Evolutionary conservation across 495 filamentous ascomycete species (phyloP).

Genomic region (Podospora conica): DNA sequence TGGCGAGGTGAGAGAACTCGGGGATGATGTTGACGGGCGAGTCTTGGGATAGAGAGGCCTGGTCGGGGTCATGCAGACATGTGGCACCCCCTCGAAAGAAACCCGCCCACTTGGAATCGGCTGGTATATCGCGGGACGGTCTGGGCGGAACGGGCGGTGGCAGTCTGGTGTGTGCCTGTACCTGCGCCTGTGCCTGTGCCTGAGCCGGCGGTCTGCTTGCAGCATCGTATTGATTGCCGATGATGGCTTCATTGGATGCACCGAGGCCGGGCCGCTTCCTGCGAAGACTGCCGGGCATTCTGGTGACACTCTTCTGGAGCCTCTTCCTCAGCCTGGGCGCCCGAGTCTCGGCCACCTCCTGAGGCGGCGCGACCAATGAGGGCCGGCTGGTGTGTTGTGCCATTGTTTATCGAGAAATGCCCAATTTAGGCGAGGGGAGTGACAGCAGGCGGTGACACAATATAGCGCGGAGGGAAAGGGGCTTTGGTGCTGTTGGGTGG

Average conservation of each 20-base stretch:
- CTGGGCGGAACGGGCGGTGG: background rate
- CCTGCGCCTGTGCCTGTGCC: conserved; percentile 1
- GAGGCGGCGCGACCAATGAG: conserved; percentile 21
- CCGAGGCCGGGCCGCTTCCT: conserved; percentile 15
- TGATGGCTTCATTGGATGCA: conserved; percentile 14
- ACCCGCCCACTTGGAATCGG: conserved; percentile 32
- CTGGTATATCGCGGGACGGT: conserved; percentile 16
- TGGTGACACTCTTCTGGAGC: conserved; percentile 35
- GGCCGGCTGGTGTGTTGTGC: conserved; percentile 25
- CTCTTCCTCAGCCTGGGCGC: conserved; percentile 35
- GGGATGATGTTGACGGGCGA: conserved; percentile 29
- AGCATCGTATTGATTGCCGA: conserved; percentile 22
- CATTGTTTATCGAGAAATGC: conserved; percentile 28
- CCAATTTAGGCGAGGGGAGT: conserved; percentile 16
- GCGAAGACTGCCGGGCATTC: conserved; percentile 24
- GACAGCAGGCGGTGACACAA: conserved; percentile 12
- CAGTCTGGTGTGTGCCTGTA: background rate
- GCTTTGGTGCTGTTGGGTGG: conserved; percentile 7
- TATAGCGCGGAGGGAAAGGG: conserved; percentile 21
- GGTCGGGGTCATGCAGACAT: conserved; percentile 17
- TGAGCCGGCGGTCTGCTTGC: conserved; percentile 16
- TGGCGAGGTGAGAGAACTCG: conserved; percentile 35
- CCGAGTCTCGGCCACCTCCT: conserved; percentile 19
- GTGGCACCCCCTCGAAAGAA: conserved; percentile 28
- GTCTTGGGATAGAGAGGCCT: background rate